A percentile compares a stretch with the other conserved stretches of the same genome.
Conservation (phyloP, 1,284 basidiomycete species). For the Boletellus deceptivus region DNA sequence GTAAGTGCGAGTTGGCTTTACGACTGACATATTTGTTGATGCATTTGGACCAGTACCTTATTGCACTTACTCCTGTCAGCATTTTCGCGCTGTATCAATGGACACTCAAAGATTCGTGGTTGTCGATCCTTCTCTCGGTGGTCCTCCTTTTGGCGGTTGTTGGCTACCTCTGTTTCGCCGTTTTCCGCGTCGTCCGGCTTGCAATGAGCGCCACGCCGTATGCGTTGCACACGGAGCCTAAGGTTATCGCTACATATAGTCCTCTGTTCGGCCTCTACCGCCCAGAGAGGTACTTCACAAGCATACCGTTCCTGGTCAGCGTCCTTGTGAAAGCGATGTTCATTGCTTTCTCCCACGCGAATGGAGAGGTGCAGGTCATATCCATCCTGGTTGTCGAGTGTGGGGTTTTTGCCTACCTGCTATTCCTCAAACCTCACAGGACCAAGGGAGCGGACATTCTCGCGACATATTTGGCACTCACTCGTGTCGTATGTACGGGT, state of each 20-base stretch:
- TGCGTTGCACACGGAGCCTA: conserved; percentile 38
- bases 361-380: conserved; percentile 71
- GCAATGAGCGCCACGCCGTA: conserved; percentile 39
- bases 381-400: conserved; percentile 70
- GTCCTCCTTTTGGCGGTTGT: conserved; percentile 61
- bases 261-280: conserved; percentile 61
- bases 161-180: conserved; percentile 43
- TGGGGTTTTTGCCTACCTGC: conserved; percentile 51
- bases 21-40: conserved; percentile 6
- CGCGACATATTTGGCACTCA: conserved; percentile 58
- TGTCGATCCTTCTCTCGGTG: conserved; percentile 68
- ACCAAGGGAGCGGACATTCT: conserved; percentile 62
- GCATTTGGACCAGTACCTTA: conserved; percentile 47
- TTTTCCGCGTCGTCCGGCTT: conserved; percentile 45
- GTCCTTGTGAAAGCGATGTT: conserved; percentile 67
- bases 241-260: conserved; percentile 39
- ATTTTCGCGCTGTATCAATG: conserved; percentile 87
- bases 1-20: conserved; percentile 38
- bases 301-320: conserved; percentile 53
- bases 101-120: conserved; percentile 83
- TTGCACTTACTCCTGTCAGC: conserved; percentile 65
- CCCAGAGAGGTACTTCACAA: conserved; percentile 54
- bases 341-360: conserved; percentile 66
- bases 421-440: conserved; percentile 55
- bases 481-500: conserved; percentile 61